A percentile compares a stretch with the other conserved stretches of the same genome.
phyloP scores from a whole-genome alignment of 495 filamentous ascomycete genomes.

The Astrothelium macrocarpum region DNA sequence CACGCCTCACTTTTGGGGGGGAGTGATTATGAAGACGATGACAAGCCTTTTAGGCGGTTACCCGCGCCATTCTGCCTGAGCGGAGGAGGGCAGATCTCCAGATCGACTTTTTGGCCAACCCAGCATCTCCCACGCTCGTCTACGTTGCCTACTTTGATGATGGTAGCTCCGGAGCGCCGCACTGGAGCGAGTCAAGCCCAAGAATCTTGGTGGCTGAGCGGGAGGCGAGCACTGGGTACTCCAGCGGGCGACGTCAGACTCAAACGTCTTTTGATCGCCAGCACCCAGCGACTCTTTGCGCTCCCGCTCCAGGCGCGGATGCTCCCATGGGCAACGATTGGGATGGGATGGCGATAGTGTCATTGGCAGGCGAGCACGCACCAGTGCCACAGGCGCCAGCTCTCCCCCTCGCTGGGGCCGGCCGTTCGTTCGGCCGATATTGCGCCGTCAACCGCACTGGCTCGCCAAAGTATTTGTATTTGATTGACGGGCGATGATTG shows the following conservation, averaged over 20 bases:
- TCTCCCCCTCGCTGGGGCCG: not conserved
- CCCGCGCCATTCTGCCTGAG: not conserved
- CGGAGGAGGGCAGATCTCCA: not conserved
- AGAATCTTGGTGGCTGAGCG: not conserved
- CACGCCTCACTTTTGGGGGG: not conserved
- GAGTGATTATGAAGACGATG: not conserved
- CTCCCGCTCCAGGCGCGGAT: slow-evolving; percentile 1
- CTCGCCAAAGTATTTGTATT: slow-evolving; percentile 3
- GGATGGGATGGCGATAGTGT: not conserved
- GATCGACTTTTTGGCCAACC: not conserved
- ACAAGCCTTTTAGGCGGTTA: not conserved
- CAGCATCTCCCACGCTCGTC: not conserved
- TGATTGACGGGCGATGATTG: not conserved
- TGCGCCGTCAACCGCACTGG: slow-evolving; percentile 1
- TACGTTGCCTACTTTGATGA: not conserved
- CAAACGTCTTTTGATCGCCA: not conserved
- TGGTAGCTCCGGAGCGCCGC: not conserved
- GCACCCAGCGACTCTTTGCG: not conserved
- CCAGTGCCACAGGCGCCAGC: not conserved
- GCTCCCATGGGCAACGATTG: slow-evolving; percentile 1
- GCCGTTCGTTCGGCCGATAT: slow-evolving; percentile 1
- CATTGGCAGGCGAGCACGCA: not conserved
- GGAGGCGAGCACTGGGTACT: not conserved
- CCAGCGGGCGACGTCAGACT: not conserved
- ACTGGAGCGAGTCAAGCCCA: not conserved